A percentile compares a stretch with the other conserved stretches of the same genome.
These are phyloP conservation scores for Amaranthus tricolor DNA, from an alignment of 179 eudicot species.

Conservation along the genomic window DNA sequence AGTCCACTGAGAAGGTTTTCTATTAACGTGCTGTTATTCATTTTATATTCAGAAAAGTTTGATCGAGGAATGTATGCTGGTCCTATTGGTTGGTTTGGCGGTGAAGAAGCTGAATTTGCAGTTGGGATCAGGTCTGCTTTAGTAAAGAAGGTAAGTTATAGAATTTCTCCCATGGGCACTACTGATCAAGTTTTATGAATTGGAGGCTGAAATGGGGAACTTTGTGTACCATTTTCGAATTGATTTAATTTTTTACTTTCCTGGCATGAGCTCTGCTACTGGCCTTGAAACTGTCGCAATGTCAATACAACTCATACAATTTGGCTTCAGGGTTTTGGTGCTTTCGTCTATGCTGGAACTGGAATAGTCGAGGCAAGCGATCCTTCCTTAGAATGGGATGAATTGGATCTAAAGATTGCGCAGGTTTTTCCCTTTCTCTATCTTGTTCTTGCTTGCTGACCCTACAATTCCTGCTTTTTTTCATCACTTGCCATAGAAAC, in stretches of 20 bases:
- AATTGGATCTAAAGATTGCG: slow-evolving; percentile 83
- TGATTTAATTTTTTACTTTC: neutral
- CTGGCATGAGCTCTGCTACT: slow-evolving; percentile 1
- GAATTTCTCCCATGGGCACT: slow-evolving; percentile 3
- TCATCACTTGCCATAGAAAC: neutral
- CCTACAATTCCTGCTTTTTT: neutral
- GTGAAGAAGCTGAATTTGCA: slow-evolving; percentile 90
- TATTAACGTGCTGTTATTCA: neutral
- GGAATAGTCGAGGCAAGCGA: slow-evolving; percentile 93
- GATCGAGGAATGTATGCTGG: slow-evolving; percentile 99
- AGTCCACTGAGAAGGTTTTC: neutral
- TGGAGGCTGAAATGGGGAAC: slow-evolving; percentile 4
- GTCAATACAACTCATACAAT: neutral
- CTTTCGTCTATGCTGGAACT: slow-evolving; percentile 86
- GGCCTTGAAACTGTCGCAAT: neutral
- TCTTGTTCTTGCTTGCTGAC: slow-evolving; percentile 5
- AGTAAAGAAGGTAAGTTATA: slow-evolving; percentile 55
- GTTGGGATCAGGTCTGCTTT: slow-evolving; percentile 97
- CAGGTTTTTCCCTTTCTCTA: slow-evolving; percentile 52
- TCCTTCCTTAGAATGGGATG: slow-evolving; percentile 87
- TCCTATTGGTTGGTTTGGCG: slow-evolving; percentile 98
- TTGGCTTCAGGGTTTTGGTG: slow-evolving; percentile 59
- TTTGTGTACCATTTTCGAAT: neutral
- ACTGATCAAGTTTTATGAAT: neutral
- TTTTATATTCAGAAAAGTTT: slow-evolving; percentile 58